These are phyloP conservation scores for Rhodotorula sp. DNA, from an alignment of 1,284 basidiomycete species.

Conservation along the genomic window DNA sequence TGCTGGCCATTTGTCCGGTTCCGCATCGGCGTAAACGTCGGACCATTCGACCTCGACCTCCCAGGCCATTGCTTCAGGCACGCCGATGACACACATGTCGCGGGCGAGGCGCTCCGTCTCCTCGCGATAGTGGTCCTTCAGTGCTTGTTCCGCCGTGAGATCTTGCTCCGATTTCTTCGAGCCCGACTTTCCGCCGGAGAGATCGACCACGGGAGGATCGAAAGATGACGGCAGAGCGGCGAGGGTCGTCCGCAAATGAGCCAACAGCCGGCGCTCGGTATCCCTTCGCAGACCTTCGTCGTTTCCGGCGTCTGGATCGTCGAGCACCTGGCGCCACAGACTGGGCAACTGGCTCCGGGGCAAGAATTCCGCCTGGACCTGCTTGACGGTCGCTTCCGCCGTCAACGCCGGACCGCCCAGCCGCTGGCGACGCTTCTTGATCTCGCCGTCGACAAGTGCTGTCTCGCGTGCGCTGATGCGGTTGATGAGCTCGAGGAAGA, in stretches of 20 bases:
- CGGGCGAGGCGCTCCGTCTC: constrained; percentile 68
- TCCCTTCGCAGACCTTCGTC: constrained; percentile 59
- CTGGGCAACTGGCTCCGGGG: constrained; percentile 37
- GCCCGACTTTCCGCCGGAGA: constrained; percentile 33
- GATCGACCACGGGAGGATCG: constrained; percentile 46
- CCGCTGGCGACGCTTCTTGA: constrained; percentile 71
- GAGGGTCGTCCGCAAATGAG: constrained; percentile 61
- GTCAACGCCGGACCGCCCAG: constrained; percentile 59
- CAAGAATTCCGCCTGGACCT: constrained; percentile 46
- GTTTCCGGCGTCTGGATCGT: constrained; percentile 71
- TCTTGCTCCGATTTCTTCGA: constrained; percentile 46
- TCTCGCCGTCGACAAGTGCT: constrained; percentile 59
- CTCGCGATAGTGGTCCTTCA: constrained; percentile 58
- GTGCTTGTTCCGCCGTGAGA: constrained; percentile 48
- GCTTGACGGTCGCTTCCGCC: constrained; percentile 44
- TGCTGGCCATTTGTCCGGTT: neutral
- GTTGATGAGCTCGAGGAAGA: constrained; percentile 65
- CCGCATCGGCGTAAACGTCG: constrained; percentile 60
- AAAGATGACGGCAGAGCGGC: constrained; percentile 56
- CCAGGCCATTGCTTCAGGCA: constrained; percentile 80
- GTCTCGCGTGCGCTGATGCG: constrained; percentile 64
- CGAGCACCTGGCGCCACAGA: constrained; percentile 70
- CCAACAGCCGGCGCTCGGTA: constrained; percentile 68
- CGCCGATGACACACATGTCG: constrained; percentile 68
- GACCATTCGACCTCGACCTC: constrained; percentile 70